Evolutionary conservation across 2,329 filamentous ascomycete species (phyloP).

Genomic region (Elsinoe batatas): DNA sequence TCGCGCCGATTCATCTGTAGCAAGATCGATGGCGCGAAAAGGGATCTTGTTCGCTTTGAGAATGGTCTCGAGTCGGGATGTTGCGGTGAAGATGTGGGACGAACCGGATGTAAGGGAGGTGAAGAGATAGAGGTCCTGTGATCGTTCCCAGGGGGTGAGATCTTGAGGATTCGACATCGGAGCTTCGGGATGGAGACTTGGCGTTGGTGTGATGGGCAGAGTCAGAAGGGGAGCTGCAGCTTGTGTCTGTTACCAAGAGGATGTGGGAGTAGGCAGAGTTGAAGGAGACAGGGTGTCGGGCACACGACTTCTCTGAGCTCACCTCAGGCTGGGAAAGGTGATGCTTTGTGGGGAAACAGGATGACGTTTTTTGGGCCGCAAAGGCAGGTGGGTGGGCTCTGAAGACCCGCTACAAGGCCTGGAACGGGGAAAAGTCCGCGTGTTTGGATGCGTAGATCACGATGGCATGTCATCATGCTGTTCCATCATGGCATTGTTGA

Average conservation of each 20-base stretch:
- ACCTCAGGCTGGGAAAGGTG: background rate
- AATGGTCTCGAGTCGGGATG: conserved; percentile 90
- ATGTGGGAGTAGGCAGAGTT: too few species aligned
- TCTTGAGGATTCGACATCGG: conserved; percentile 21
- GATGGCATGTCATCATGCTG: background rate
- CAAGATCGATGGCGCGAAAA: conserved; percentile 85
- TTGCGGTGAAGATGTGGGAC: conserved; percentile 92
- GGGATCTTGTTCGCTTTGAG: conserved; percentile 88
- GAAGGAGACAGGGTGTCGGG: background rate
- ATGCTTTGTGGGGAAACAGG: conserved; percentile 7
- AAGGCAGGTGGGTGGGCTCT: background rate
- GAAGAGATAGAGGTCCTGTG: conserved; percentile 70
- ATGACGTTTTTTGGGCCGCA: conserved; percentile 4
- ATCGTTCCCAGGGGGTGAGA: conserved; percentile 36
- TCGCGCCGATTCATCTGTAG: conserved; percentile 78
- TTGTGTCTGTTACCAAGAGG: too few species aligned
- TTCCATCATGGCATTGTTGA: background rate
- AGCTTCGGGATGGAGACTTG: background rate
- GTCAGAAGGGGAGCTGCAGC: background rate
- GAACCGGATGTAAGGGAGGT: conserved; percentile 93
- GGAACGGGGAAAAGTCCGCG: background rate
- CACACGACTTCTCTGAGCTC: background rate
- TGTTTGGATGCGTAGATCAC: background rate
- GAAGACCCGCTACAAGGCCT: background rate
- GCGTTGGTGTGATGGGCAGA: background rate